phyloP scores from a whole-genome alignment of 176 grass and related monocot species.

The Miscanthus lutarioriparius region DNA sequence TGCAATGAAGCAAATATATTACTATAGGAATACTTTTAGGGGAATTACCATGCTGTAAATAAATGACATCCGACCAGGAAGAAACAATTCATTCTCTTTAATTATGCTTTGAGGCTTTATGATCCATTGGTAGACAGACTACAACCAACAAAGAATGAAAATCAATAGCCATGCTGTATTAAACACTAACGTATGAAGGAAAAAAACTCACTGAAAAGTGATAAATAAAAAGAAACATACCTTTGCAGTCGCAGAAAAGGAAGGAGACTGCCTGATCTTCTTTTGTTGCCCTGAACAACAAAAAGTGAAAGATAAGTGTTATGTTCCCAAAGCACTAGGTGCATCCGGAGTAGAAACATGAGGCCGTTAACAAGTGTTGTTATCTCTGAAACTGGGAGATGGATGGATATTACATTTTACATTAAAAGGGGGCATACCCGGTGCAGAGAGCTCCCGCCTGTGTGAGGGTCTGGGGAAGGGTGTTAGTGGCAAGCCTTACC shows the following conservation, averaged over 20 bases:
- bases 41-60: conserved; percentile 86
- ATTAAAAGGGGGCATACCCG: too few relatives aligned
- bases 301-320: conserved; percentile 17
- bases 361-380: neutral
- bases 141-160: conserved; percentile 36
- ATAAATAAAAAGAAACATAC: conserved; percentile 34
- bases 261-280: conserved; percentile 78
- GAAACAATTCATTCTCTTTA: conserved; percentile 92
- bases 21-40: conserved; percentile 7
- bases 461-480: too few relatives aligned
- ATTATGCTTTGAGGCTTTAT: conserved; percentile 84
- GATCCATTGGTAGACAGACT: conserved; percentile 98
- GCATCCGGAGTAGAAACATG: neutral
- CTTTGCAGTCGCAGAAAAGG: conserved; percentile 86
- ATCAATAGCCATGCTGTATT: conserved; percentile 8
- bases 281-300: conserved; percentile 57
- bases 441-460: too few relatives aligned
- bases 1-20: conserved; percentile 30
- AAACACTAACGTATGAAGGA: neutral
- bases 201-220: neutral
- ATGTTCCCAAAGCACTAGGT: neutral
- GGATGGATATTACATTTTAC: neutral
- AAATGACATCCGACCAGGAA: conserved; percentile 94
- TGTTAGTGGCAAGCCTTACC: too few relatives aligned
- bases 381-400: neutral